phyloP scores from a whole-genome alignment of 495 filamentous ascomycete genomes.

The Lophiotrema nucula region DNA sequence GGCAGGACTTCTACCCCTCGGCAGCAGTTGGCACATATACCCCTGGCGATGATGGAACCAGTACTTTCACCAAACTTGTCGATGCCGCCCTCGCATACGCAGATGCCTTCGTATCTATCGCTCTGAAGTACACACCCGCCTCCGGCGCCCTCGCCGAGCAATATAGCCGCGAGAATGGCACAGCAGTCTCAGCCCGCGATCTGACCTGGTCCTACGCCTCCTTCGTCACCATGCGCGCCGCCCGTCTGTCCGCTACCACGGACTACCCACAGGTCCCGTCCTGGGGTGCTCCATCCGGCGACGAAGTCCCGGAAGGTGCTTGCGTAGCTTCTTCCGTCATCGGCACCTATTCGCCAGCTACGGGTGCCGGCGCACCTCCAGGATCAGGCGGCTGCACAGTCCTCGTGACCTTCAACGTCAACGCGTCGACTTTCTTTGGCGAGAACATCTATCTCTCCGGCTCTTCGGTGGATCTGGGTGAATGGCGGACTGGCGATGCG shows the following conservation, averaged over 20 bases:
- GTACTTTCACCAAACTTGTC: slow-evolving; percentile 49
- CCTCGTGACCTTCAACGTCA: slow-evolving; percentile 57
- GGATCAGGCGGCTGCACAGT: slow-evolving; percentile 15
- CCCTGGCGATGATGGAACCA: slow-evolving; percentile 42
- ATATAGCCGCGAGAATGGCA: slow-evolving; percentile 53
- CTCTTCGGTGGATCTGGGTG: slow-evolving; percentile 53
- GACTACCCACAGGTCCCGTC: slow-evolving; percentile 45
- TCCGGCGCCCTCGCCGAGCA: slow-evolving; percentile 63
- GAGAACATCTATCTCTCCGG: slow-evolving; percentile 62
- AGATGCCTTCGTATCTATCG: slow-evolving; percentile 60
- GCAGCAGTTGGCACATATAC: slow-evolving; percentile 52
- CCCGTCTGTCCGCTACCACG: slow-evolving; percentile 44
- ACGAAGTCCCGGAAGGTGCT: slow-evolving; percentile 50
- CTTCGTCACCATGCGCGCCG: slow-evolving; percentile 60
- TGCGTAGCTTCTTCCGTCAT: slow-evolving; percentile 55
- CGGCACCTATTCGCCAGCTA: slow-evolving; percentile 60
- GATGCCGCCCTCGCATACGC: slow-evolving; percentile 58
- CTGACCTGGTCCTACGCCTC: slow-evolving; percentile 72
- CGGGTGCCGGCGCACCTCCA: slow-evolving; percentile 60
- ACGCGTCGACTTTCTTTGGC: slow-evolving; percentile 55
- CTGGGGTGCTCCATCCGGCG: slow-evolving; percentile 53
- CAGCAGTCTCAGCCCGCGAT: slow-evolving; percentile 54
- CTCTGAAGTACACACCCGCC: slow-evolving; percentile 46
- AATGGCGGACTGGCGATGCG: slow-evolving; percentile 44
- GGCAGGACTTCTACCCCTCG: slow-evolving; percentile 51